phyloP scores from a whole-genome alignment of 1,284 basidiomycete genomes.

The Heterobasidion irregulare region DNA sequence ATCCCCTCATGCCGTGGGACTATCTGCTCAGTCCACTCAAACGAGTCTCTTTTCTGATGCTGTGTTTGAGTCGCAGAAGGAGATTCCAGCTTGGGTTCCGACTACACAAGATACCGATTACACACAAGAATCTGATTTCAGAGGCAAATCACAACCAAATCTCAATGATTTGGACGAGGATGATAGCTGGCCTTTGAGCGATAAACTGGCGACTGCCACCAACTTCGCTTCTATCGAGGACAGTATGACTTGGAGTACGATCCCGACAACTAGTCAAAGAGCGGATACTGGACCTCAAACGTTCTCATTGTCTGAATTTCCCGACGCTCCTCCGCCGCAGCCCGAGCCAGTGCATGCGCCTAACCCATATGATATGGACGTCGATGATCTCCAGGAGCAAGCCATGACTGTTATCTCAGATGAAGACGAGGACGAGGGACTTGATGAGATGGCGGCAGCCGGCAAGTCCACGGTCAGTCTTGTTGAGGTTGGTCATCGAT shows the following conservation, averaged over 20 bases:
- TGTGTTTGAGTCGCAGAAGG: conserved; percentile 39
- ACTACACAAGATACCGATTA: conserved; percentile 53
- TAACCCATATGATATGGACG: not conserved
- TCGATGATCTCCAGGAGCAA: not conserved
- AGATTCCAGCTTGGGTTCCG: conserved; percentile 43
- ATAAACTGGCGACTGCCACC: conserved; percentile 41
- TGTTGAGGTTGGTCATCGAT: conserved; percentile 32
- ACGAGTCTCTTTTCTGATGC: conserved; percentile 40
- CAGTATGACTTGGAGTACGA: conserved; percentile 63
- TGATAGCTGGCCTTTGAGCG: conserved; percentile 67
- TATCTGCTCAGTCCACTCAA: conserved; percentile 45
- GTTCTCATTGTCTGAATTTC: not conserved
- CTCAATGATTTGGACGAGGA: conserved; percentile 26
- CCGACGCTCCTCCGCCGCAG: not conserved
- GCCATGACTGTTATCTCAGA: conserved; percentile 24
- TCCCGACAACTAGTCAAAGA: conserved; percentile 30
- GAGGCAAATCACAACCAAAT: conserved; percentile 15
- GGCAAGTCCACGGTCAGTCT: conserved; percentile 30
- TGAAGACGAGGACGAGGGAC: conserved; percentile 16
- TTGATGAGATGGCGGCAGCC: conserved; percentile 25
- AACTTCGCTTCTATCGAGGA: conserved; percentile 43
- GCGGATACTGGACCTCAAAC: conserved; percentile 6
- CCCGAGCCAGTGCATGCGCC: conserved; percentile 6
- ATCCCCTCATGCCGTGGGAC: conserved; percentile 20
- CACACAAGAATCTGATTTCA: conserved; percentile 20